Base-by-base conservation (phyloP, 768 basidiomycete genomes). In the Russula sp. region DNA sequence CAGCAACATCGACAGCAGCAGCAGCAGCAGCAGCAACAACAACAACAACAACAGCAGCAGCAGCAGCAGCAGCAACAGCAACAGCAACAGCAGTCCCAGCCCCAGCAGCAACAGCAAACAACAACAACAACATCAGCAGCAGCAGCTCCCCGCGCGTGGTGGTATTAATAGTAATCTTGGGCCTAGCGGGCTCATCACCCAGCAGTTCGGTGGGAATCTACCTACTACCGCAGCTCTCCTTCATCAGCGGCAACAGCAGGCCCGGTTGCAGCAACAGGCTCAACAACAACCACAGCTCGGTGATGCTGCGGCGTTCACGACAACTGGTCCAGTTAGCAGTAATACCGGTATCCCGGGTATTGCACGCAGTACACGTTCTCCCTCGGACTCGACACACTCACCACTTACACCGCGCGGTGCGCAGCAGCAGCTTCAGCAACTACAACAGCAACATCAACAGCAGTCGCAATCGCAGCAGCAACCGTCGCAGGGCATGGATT, bases 281-380 rank as follows among this genome's bases (percentile, higher is more conserved):
- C 50, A 72, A 69, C 24, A 70, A 18, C 64, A 61, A 18, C 16
- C 38, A 52, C 50, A 72, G 68, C 24, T 69, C 66, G 22, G 74
- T 77, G 44, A 75, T 75, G 10, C 82, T 83, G 22, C 81, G 81
- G 76, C 77, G 73, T 73, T 83, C 73, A 67, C 78, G 36, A 70
- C 77, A 59, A 75, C 13, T 51, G 75, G 55, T 72, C 64, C 71
- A 13, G 69, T 67, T 38, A 75, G 65, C 71, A 74, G 57, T 71
- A 74, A 26, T 20, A 14, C 30, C 24, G 40, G 69, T 75, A 78
- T 90, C 59, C 88, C 87, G 0, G 88, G 88, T 14, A 91, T 91
- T 58, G 87, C 89, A 24, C 79, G 89, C 69, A 89, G 85, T 68
- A 82, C 84, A 56, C 80, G 88, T 61, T 90, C 89, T 48, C 89